Evolutionary conservation across 345 rosid genomes (phyloP).

Genomic region (Camelina hispida): DNA sequence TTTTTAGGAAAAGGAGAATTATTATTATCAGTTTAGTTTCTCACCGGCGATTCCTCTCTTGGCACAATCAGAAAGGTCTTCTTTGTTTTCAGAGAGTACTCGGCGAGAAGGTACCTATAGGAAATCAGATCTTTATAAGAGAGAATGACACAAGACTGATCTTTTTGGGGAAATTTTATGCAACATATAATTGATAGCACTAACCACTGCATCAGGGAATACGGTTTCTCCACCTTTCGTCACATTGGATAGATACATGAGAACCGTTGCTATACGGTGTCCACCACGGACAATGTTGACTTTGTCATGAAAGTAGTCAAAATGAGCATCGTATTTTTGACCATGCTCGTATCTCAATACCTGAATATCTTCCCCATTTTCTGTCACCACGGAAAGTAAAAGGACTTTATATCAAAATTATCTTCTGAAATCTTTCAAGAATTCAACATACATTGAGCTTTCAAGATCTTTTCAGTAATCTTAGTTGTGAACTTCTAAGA

Average conservation of each 20-base stretch:
- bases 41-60: slow-evolving; percentile 87
- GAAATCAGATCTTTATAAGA: slow-evolving; percentile 8
- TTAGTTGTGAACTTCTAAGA: too few relatives aligned
- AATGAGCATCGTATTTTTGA: slow-evolving; percentile 93
- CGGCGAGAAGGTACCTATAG: slow-evolving; percentile 38
- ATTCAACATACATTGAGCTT: background rate
- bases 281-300: slow-evolving; percentile 93
- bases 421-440: slow-evolving; percentile 5
- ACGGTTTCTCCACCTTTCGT: slow-evolving; percentile 85
- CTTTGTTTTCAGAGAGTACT: slow-evolving; percentile 46
- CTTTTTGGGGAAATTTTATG: background rate
- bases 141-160: slow-evolving; percentile 7
- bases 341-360: slow-evolving; percentile 89
- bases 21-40: background rate
- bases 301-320: slow-evolving; percentile 87
- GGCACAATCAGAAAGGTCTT: slow-evolving; percentile 88
- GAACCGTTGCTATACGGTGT: slow-evolving; percentile 86
- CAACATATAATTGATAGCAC: slow-evolving; percentile 24
- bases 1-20: background rate
- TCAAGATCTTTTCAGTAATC: background rate
- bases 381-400: slow-evolving; percentile 48
- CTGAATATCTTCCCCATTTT: slow-evolving; percentile 95
- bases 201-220: slow-evolving; percentile 72
- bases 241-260: slow-evolving; percentile 91
- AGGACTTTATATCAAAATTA: background rate